phyloP scores from a whole-genome alignment of 164 flowering plant species.

The Stephania yunnanensis region DNA sequence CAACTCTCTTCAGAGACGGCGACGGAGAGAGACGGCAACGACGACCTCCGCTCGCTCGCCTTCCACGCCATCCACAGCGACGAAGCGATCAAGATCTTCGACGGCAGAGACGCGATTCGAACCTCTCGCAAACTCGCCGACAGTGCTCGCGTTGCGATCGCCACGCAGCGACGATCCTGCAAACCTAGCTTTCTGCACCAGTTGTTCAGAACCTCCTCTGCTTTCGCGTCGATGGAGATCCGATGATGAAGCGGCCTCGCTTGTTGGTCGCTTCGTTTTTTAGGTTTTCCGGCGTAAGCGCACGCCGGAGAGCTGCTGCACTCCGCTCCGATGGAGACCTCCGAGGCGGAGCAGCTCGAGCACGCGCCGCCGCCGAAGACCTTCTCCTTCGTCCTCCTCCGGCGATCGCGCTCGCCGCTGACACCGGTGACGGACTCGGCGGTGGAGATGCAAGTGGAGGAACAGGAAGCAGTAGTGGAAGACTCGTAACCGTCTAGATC shows the following conservation, averaged over 20 bases:
- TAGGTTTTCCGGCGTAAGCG: slow-evolving; percentile 10
- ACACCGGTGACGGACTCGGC: slow-evolving; percentile 16
- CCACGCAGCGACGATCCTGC: slow-evolving; percentile 1
- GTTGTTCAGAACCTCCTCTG: slow-evolving; percentile 36
- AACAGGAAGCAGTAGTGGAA: slow-evolving; percentile 17
- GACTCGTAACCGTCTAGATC: neutral
- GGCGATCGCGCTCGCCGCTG: neutral
- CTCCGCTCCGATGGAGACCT: neutral
- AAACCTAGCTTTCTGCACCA: slow-evolving; percentile 51
- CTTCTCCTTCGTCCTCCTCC: neutral
- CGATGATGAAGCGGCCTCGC: neutral
- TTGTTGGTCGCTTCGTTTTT: neutral
- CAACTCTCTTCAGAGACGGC: slow-evolving; percentile 30
- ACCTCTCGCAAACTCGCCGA: slow-evolving; percentile 17
- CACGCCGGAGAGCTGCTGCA: neutral
- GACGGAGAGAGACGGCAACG: neutral
- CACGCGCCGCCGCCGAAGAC: neutral
- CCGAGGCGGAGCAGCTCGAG: slow-evolving; percentile 5
- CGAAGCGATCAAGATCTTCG: slow-evolving; percentile 37
- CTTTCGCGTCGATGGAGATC: slow-evolving; percentile 14
- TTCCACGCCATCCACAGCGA: slow-evolving; percentile 48
- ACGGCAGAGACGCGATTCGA: slow-evolving; percentile 26
- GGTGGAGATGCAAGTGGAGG: slow-evolving; percentile 23
- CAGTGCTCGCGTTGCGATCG: slow-evolving; percentile 27
- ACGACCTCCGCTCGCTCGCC: slow-evolving; percentile 13